phyloP scores from a whole-genome alignment of 2,329 filamentous ascomycete species.

The Decorospora gaudefroyi region DNA sequence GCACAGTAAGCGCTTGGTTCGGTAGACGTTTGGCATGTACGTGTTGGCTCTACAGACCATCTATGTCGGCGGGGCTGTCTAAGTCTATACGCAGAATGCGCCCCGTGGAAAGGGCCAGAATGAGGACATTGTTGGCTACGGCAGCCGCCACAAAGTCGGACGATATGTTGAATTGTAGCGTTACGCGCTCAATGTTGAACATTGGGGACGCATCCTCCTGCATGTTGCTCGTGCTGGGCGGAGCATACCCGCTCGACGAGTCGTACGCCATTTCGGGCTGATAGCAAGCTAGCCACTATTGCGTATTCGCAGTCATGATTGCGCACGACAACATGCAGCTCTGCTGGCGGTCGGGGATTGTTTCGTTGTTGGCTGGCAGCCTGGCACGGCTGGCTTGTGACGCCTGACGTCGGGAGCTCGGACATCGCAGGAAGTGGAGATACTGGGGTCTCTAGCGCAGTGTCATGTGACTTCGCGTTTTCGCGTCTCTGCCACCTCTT shows the following conservation, averaged over 20 bases:
- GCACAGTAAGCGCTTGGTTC: conserved; percentile 15
- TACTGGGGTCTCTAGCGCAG: conserved; percentile 6
- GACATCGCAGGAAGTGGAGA: conserved; percentile 13
- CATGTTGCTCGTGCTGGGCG: conserved; percentile 66
- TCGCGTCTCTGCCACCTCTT: not conserved
- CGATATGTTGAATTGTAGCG: conserved; percentile 91
- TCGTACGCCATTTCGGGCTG: conserved; percentile 67
- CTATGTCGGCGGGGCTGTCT: conserved; percentile 91
- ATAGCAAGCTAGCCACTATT: conserved; percentile 17
- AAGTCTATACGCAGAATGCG: conserved; percentile 93
- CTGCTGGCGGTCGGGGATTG: not conserved
- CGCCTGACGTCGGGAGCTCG: conserved; percentile 14
- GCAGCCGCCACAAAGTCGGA: conserved; percentile 96
- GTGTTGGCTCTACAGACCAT: conserved; percentile 54
- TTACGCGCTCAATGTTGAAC: conserved; percentile 90
- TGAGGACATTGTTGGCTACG: conserved; percentile 94
- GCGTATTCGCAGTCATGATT: conserved; percentile 20
- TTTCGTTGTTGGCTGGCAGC: conserved; percentile 10
- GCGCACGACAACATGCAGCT: conserved; percentile 14
- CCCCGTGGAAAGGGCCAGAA: conserved; percentile 88
- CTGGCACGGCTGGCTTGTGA: conserved; percentile 5
- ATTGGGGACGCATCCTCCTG: conserved; percentile 71
- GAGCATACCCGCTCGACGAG: conserved; percentile 71
- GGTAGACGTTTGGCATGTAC: not conserved
- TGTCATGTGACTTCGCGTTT: conserved; percentile 10